Base-by-base conservation (phyloP, 768 basidiomycete genomes). In the Dioszegia hungarica region DNA sequence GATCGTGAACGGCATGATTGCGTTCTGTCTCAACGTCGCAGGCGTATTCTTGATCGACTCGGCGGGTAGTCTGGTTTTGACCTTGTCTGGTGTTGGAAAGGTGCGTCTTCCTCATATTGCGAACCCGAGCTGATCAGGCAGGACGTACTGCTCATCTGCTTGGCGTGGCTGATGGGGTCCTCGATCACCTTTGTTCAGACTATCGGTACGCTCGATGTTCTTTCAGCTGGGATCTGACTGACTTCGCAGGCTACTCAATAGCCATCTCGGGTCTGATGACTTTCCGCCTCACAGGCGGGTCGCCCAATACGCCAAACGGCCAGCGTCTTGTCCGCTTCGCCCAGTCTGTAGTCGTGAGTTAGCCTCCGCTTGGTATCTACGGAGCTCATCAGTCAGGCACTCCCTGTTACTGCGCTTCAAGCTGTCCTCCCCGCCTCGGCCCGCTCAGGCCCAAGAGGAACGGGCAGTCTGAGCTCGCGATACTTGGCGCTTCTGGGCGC, bases 251-350 rank as follows among this genome's bases (percentile, higher is more conserved):
- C 17, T 60, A 60, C 47, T 31, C 84, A 14, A 82, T 92, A 60
- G 91, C 92, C 0, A 79, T 92, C 2, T 82, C 79, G 37, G 90
- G 90, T 15, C 82, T 92, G 17, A 74, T 93, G 52, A 74, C 89
- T 40, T 91, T 86, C 81, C 90, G 86, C 15, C 44, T 60, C 2
- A 60, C 59, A 9, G 59, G 54, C 19, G 59, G 59, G 0, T 59
- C 57, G 9, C 57, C 57, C 1, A 54, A 17, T 40, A 53, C 57
- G 36, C 51, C 57, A 1, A 51, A 51, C 19, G 49, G 49, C 3
- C 49, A 38, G n/a, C 49, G 49, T 17, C 25, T 51, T 2, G 33
- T 51, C 34, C 19, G 48, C 3, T 25, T 49, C 33, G 20, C 28
- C 25, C 8, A 34, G 10, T 9, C 11, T 5, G 20, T 47, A 5